phyloP scores from a whole-genome alignment of 306 rosid species.

The Trichosanthes truncata region DNA sequence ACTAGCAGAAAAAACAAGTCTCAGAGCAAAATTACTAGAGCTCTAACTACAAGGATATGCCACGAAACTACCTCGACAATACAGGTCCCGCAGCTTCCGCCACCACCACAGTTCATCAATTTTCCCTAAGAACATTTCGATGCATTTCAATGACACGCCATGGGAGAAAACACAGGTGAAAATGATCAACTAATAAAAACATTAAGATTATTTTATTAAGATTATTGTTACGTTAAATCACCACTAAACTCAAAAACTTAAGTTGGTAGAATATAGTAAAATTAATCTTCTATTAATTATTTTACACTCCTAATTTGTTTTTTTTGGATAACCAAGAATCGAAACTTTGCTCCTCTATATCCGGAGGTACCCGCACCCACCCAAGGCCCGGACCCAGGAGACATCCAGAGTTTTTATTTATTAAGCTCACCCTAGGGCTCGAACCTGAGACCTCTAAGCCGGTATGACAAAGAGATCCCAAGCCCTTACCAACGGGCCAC shows the following conservation, averaged over 20 bases:
- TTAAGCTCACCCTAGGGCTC: too few relatives aligned
- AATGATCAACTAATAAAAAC: neutral
- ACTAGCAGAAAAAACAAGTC: neutral
- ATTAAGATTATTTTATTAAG: too few relatives aligned
- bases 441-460: too few relatives aligned
- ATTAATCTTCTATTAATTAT: neutral
- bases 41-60: neutral
- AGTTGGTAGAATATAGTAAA: too few relatives aligned
- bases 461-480: too few relatives aligned
- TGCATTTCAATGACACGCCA: neutral
- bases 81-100: constrained; percentile 95
- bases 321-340: too few relatives aligned
- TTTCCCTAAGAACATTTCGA: constrained; percentile 46
- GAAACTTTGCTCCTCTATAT: too few relatives aligned
- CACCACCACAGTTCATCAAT: constrained; percentile 90
- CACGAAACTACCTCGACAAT: constrained; percentile 54
- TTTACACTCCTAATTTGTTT: too few relatives aligned
- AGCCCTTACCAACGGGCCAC: too few relatives aligned
- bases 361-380: too few relatives aligned
- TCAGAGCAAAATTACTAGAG: neutral
- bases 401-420: too few relatives aligned
- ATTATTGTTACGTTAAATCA: neutral
- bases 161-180: neutral
- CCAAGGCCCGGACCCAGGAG: too few relatives aligned
- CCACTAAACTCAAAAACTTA: neutral